Evolutionary conservation across 495 filamentous ascomycete species (phyloP), one percentile per base, ranked within the genome.

Genomic region (Opeltia flavorubescens): DNA sequence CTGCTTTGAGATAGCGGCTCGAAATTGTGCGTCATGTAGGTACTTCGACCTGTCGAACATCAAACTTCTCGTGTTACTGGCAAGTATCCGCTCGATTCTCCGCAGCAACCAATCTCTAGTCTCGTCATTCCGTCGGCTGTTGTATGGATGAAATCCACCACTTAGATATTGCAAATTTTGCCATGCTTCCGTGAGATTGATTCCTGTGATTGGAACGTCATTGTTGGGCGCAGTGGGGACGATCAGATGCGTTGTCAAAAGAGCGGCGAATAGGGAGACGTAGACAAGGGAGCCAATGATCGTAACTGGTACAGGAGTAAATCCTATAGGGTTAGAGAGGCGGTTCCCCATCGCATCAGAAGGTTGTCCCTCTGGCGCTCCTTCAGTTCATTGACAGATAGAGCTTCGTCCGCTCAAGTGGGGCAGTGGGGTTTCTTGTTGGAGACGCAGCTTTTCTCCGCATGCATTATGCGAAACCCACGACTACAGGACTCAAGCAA

Each of bases 111-210:
- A 95, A 21, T 75, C 67, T 47, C 82, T 76, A 17, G 95, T 72
- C 5, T 79, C 72, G 51, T 94, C 91, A 56, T 95, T 96, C 48
- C 72, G 68, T 29, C 68, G 78, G 27, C 80, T 86, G 62, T 95
- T 96, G 62, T 84, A 93, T 0, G 89, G 91, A 55, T 93, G 91
- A 55, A 83, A 94, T 0, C 72, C 74, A 44, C 66, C 69, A n/a
- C 78, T 87, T 15, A 98, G 62, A 30, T 65, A 63, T 28, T 84
- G 75, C 17, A 98, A 72, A 58, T 98, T 89, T 13, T 69, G 62
- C 89, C 89, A 96, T 20, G 89, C 89, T 65, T 87, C 76, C 23
- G 78, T 77, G 15, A 95, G 64, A 53, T 94, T 81, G 43, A 89
- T 65, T 21, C 83, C 85, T 29, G 63, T 62, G 31, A 72, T 59